phyloP scores from a whole-genome alignment of 2,329 filamentous ascomycete species.

The Helicocarpus griseus region DNA sequence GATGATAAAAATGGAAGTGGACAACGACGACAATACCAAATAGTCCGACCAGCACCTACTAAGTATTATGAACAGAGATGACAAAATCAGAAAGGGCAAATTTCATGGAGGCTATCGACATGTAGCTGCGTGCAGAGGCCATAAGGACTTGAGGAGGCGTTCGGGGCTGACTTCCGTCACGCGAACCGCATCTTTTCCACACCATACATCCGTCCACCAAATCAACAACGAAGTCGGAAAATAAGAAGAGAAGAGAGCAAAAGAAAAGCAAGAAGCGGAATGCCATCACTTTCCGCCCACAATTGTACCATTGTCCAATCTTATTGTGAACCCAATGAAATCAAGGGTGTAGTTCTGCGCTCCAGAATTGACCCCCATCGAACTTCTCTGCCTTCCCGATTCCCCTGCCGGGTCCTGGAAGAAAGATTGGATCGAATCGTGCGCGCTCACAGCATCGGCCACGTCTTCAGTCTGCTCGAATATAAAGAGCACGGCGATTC shows the following conservation, averaged over 20 bases:
- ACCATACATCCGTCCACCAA: neutral
- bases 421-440: constrained; percentile 12
- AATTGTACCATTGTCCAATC: constrained; percentile 13
- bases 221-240: neutral
- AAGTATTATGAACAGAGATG: neutral
- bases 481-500: constrained; percentile 19
- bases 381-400: neutral
- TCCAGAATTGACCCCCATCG: constrained; percentile 14
- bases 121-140: neutral
- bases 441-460: constrained; percentile 11
- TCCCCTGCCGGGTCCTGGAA: constrained; percentile 6
- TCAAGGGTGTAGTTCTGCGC: constrained; percentile 14
- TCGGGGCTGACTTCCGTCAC: neutral
- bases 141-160: neutral
- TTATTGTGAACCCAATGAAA: constrained; percentile 17
- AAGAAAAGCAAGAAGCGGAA: neutral
- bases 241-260: neutral
- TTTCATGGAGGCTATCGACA: neutral
- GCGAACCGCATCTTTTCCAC: neutral
- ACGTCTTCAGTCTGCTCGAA: constrained; percentile 15
- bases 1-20: no score
- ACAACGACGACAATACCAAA: neutral
- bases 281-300: constrained; percentile 9
- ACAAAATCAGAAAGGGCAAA: neutral
- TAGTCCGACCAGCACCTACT: neutral